These are phyloP conservation scores for Dendrobium catenatum DNA, from an alignment of 106 monocot species.

Conservation along the genomic window DNA sequence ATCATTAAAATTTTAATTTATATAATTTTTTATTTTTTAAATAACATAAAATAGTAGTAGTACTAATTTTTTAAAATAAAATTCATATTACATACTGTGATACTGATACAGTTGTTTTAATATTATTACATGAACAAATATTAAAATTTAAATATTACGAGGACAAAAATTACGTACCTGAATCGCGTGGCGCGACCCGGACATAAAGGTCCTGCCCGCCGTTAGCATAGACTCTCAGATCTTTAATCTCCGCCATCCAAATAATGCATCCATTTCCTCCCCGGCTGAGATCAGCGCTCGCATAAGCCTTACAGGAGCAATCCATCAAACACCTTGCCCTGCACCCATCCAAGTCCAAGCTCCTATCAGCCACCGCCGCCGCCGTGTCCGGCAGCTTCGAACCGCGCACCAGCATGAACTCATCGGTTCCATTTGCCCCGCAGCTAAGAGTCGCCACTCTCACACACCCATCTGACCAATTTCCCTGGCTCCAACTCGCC, in stretches of 20 bases:
- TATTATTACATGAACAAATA: no score
- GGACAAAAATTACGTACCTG: no score
- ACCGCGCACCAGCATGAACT: conserved; percentile 9
- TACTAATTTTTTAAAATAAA: no score
- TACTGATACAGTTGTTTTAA: no score
- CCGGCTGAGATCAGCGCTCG: conserved; percentile 18
- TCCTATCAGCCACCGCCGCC: conserved; percentile 15
- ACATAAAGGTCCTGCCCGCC: conserved; percentile 44
- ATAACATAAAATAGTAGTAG: no score
- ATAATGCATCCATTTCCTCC: conserved; percentile 41
- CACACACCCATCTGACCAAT: conserved; percentile 30
- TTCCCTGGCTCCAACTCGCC: background rate
- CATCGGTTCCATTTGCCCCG: conserved; percentile 23
- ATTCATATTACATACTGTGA: no score
- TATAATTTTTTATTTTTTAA: no score
- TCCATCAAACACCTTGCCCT: conserved; percentile 23
- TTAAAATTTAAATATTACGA: no score
- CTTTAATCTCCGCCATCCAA: conserved; percentile 36
- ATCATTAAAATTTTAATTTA: no score
- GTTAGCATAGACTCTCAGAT: conserved; percentile 19
- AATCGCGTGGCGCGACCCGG: conserved; percentile 7
- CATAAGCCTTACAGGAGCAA: conserved; percentile 61
- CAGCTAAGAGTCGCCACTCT: conserved; percentile 14
- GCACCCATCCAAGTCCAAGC: conserved; percentile 24
- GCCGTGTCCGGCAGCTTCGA: conserved; percentile 34